phyloP scores from a whole-genome alignment of 2,329 filamentous ascomycete genomes.

The Pseudocercospora ulei region DNA sequence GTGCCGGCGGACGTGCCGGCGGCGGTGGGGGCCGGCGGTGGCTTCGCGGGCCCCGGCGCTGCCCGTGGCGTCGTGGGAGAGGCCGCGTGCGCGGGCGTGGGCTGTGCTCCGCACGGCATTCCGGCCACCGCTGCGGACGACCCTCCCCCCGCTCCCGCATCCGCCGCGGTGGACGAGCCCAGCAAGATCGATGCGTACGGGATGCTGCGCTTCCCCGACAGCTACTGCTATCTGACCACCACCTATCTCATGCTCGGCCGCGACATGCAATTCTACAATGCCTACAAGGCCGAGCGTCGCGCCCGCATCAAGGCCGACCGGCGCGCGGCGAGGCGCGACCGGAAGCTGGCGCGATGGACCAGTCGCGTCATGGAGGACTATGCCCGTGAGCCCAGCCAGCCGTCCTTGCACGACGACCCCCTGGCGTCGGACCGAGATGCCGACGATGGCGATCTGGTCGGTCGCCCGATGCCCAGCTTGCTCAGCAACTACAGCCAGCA shows the following conservation, averaged over 20 bases:
- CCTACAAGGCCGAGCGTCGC: slow-evolving; percentile 21
- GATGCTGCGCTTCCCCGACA: slow-evolving; percentile 63
- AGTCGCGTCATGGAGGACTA: slow-evolving; percentile 23
- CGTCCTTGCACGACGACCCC: slow-evolving; percentile 25
- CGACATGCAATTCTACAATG: slow-evolving; percentile 38
- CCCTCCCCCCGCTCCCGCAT: slow-evolving; percentile 6
- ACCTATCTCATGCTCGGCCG: slow-evolving; percentile 63
- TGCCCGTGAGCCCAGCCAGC: slow-evolving; percentile 27
- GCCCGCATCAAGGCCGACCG: slow-evolving; percentile 12
- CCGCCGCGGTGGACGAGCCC: slow-evolving; percentile 15
- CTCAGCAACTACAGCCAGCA: slow-evolving; percentile 32
- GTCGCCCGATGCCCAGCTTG: slow-evolving; percentile 26
- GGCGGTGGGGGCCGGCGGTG: not conserved
- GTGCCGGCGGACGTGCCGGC: slow-evolving; percentile 1
- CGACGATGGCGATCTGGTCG: slow-evolving; percentile 24
- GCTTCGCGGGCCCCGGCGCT: not conserved
- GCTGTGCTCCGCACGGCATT: slow-evolving; percentile 2
- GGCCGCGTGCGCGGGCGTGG: not conserved
- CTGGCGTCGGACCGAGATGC: slow-evolving; percentile 13
- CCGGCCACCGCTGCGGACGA: slow-evolving; percentile 9
- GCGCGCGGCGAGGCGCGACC: slow-evolving; percentile 7
- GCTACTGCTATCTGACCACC: slow-evolving; percentile 69
- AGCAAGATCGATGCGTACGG: slow-evolving; percentile 44
- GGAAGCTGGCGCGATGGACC: slow-evolving; percentile 1
- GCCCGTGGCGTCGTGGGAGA: not conserved